These are phyloP conservation scores for Penicillium samsonianum DNA, from an alignment of 495 filamentous ascomycete genomes.

Conservation along the genomic window DNA sequence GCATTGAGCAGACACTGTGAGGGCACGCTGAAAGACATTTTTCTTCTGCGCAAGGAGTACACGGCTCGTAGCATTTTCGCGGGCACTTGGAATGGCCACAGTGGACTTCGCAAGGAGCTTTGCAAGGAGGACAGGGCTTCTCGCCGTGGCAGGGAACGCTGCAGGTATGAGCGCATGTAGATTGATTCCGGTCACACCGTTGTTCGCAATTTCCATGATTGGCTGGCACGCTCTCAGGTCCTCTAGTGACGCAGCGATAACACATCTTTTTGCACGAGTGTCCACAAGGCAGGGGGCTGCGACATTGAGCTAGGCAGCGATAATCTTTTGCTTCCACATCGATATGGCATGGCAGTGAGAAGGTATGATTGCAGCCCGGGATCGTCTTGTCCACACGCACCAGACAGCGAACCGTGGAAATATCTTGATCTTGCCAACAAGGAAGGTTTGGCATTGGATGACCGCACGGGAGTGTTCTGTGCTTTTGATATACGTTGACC, in stretches of 20 bases:
- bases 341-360: constrained; percentile 51
- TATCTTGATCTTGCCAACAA: constrained; percentile 56
- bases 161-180: constrained; percentile 62
- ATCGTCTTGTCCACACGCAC: constrained; percentile 45
- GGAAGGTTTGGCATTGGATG: constrained; percentile 49
- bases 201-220: constrained; percentile 55
- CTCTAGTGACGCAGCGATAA: constrained; percentile 43
- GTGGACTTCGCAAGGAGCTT: constrained; percentile 56
- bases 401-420: constrained; percentile 38
- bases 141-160: constrained; percentile 53
- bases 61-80: constrained; percentile 63
- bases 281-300: constrained; percentile 53
- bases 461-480: constrained; percentile 59
- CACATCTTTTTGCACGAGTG: constrained; percentile 60
- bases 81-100: constrained; percentile 64
- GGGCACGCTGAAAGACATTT: constrained; percentile 58
- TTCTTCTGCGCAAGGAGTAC: constrained; percentile 61
- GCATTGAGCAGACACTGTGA: constrained; percentile 62
- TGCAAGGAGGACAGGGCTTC: constrained; percentile 55
- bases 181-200: constrained; percentile 54
- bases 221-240: constrained; percentile 25
- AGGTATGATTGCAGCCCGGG: constrained; percentile 55
- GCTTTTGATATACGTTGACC: constrained; percentile 32
- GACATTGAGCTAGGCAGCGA: constrained; percentile 52
- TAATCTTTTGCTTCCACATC: constrained; percentile 39